phyloP scores from a whole-genome alignment of 345 rosid genomes.

The Populus euphratica region DNA sequence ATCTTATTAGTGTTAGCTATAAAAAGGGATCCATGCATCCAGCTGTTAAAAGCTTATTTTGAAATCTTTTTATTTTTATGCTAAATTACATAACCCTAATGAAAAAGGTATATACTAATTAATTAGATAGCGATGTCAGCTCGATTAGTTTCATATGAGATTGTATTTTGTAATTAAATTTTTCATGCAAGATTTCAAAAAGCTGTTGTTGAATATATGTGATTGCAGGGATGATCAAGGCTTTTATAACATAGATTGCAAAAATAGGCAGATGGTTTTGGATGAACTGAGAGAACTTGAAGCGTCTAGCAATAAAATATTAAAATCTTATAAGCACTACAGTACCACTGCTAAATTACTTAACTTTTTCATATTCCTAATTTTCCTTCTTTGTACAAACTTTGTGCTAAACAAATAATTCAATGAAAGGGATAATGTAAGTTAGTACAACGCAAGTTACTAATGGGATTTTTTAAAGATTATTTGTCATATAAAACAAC shows the following conservation, averaged over 20 bases:
- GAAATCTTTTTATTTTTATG: too few species aligned
- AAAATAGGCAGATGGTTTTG: slow-evolving; percentile 53
- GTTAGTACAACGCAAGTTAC: not conserved
- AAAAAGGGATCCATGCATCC: too few species aligned
- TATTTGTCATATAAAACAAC: not conserved
- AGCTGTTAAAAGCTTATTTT: too few species aligned
- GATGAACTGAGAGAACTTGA: slow-evolving; percentile 61
- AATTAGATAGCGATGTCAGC: too few species aligned
- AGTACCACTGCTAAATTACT: slow-evolving; percentile 23
- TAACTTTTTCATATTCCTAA: not conserved
- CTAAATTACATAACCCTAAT: too few species aligned
- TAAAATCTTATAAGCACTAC: slow-evolving; percentile 34
- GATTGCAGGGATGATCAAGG: slow-evolving; percentile 69
- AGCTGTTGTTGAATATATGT: not conserved
- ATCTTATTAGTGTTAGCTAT: too few species aligned
- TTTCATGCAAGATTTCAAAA: not conserved
- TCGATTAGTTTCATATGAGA: too few species aligned
- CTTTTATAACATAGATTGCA: slow-evolving; percentile 68
- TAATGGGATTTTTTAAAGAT: not conserved
- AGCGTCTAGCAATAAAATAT: slow-evolving; percentile 35
- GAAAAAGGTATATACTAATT: too few species aligned
- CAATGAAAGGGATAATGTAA: not conserved
- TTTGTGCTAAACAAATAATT: not conserved
- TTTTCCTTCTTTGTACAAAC: not conserved
- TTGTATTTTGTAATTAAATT: too few species aligned